These are phyloP conservation scores for Gymnopilus dilepis DNA, from an alignment of 768 basidiomycete genomes.

Conservation along the genomic window DNA sequence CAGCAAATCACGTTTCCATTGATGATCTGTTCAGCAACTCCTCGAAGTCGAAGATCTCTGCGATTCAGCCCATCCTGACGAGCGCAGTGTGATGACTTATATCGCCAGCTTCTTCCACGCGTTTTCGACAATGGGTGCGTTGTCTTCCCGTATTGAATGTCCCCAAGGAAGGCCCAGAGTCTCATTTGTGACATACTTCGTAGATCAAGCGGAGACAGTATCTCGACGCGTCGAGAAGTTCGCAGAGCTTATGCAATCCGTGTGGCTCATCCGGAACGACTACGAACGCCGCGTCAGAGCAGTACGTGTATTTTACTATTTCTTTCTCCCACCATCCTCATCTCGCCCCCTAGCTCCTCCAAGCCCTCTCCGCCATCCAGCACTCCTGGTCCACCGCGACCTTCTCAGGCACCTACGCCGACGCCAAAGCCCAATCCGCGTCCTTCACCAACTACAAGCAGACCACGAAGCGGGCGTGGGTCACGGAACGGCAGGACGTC, in stretches of 20 bases:
- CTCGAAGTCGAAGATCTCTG: slow-evolving; percentile 97
- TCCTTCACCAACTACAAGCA: slow-evolving; percentile 83
- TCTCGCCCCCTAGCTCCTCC: slow-evolving; percentile 55
- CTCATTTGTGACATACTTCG: slow-evolving; percentile 10
- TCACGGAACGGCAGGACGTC: slow-evolving; percentile 87
- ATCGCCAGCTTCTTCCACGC: slow-evolving; percentile 98
- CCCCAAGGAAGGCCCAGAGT: too few species aligned
- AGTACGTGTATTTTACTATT: slow-evolving; percentile 50
- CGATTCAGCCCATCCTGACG: slow-evolving; percentile 87
- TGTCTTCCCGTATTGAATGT: background rate
- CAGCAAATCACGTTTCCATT: background rate
- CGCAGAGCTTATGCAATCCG: slow-evolving; percentile 92
- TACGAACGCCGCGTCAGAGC: slow-evolving; percentile 86
- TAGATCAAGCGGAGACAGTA: slow-evolving; percentile 95
- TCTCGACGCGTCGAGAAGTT: slow-evolving; percentile 95
- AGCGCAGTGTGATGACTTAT: slow-evolving; percentile 97
- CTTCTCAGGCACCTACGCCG: slow-evolving; percentile 77
- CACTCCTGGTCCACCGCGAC: slow-evolving; percentile 67
- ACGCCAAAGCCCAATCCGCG: slow-evolving; percentile 78
- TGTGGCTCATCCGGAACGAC: slow-evolving; percentile 88
- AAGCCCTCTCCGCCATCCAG: slow-evolving; percentile 69
- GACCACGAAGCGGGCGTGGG: slow-evolving; percentile 85
- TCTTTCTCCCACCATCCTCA: slow-evolving; percentile 7
- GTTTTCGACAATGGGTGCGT: slow-evolving; percentile 93
- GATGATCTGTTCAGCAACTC: slow-evolving; percentile 60